These are phyloP conservation scores for Kwoniella sp. DNA, from an alignment of 768 basidiomycete genomes.

Conservation along the genomic window DNA sequence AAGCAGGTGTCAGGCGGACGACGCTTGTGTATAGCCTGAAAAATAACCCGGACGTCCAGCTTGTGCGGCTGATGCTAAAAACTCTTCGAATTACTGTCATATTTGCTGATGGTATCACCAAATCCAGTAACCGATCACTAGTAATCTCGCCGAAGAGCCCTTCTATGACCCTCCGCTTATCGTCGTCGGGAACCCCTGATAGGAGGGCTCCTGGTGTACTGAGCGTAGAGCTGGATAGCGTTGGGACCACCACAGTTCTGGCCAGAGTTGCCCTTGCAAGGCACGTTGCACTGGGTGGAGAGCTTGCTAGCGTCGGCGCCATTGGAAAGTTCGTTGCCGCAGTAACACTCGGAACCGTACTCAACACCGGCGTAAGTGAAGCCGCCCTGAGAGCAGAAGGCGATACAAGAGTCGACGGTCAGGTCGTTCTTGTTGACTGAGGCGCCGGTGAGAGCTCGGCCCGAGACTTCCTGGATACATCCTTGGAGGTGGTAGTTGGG, in stretches of 20 bases:
- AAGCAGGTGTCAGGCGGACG: too few relatives aligned
- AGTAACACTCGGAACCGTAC: constrained; percentile 41
- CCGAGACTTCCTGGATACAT: constrained; percentile 34
- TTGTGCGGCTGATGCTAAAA: too few relatives aligned
- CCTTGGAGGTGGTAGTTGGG: constrained; percentile 12
- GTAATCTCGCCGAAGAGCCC: too few relatives aligned
- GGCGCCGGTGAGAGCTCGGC: constrained; percentile 44
- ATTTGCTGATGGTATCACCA: too few relatives aligned
- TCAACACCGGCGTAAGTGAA: constrained; percentile 39
- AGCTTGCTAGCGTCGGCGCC: constrained; percentile 20
- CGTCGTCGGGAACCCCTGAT: too few relatives aligned
- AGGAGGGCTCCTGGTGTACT: not conserved
- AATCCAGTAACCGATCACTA: too few relatives aligned
- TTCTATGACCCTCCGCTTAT: too few relatives aligned
- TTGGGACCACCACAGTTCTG: not conserved
- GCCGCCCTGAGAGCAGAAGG: constrained; percentile 33
- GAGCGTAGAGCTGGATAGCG: not conserved
- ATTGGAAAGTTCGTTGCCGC: constrained; percentile 30
- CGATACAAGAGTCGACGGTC: constrained; percentile 34
- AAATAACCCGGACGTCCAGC: too few relatives aligned
- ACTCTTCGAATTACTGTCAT: too few relatives aligned
- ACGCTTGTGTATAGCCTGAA: too few relatives aligned
- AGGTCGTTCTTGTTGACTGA: constrained; percentile 23
- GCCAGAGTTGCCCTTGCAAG: constrained; percentile 30
- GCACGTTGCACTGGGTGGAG: constrained; percentile 35